Evolutionary conservation across 768 basidiomycete species (phyloP).

Genomic region (Candolleomyces aberdarensis): DNA sequence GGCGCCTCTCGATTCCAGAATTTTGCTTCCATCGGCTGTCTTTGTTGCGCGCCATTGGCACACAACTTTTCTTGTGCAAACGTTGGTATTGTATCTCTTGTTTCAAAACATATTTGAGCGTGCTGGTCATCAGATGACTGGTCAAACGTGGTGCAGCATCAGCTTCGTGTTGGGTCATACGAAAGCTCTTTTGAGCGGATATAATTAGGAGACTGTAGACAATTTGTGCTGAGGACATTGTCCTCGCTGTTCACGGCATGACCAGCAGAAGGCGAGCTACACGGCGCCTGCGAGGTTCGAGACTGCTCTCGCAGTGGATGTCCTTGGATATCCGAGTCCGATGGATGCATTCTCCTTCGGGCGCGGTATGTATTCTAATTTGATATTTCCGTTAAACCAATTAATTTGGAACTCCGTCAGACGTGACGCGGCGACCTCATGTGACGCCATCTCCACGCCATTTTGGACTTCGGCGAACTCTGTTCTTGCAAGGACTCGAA

Average conservation of each 20-base stretch:
- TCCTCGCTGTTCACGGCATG: too few species aligned
- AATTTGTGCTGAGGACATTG: too few species aligned
- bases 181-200: too few species aligned
- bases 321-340: too few species aligned
- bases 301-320: too few species aligned
- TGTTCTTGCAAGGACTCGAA: not conserved
- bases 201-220: too few species aligned
- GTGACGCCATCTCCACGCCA: conserved; percentile 1
- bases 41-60: not conserved
- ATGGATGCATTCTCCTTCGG: too few species aligned
- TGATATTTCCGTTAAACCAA: not conserved
- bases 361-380: not conserved
- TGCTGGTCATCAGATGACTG: too few species aligned
- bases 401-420: not conserved
- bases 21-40: not conserved
- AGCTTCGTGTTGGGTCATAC: too few species aligned
- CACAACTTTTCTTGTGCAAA: not conserved
- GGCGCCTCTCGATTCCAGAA: not conserved
- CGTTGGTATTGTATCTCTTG: not conserved
- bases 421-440: not conserved
- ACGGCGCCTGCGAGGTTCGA: too few species aligned
- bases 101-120: not conserved
- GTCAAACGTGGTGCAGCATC: too few species aligned
- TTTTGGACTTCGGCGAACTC: not conserved
- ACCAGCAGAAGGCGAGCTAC: too few species aligned